Evolutionary conservation across 2,329 filamentous ascomycete genomes (phyloP), one percentile per base, ranked within the genome.

Genomic region (Trichoderma harzianum): DNA sequence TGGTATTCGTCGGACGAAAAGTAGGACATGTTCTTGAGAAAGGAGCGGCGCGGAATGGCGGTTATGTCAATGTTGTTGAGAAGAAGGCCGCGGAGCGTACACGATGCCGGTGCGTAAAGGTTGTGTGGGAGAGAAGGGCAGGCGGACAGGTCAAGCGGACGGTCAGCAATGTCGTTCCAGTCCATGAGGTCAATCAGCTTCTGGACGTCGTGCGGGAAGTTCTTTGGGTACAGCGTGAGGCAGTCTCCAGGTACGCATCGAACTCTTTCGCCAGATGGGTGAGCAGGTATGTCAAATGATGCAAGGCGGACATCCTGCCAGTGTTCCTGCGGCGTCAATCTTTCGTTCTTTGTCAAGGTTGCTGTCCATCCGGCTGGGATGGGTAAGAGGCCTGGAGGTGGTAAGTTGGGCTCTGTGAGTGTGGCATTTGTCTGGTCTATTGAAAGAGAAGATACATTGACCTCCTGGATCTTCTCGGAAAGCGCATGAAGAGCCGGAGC

Each of bases 241-340:
- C 93, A 91, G 76, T 97, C 93, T 7, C 95, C 95, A 0, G 96
- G 94, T 0, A 91, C 60, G 80, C 83, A 79, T 82, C 80, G 60
- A 77, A 80, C 66, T 2, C 75, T 74, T 3, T 76, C 21, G 73
- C 69, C 74, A n/a, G 70, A 53, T 51, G 60, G 39, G 26, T 70
- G 72, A 73, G 64, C 43, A 61, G 81, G 12, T 79, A 89, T 76
- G 10, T 83, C 85, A 16, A 98, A 84, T 1, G 85, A 86, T n/a
- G 98, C 82, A 67, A 93, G 88, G 0, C 96, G 92, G 58, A 98
- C 95, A 82, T 99, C 96, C 83, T 99, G 96, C 91, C 94, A 98
- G 82, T 99, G 96, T 1, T 84, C 84, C 1, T 80, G 63, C 0
- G 95, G 90, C 0, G 96, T 99, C 7, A 97, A 80, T 18, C 95